These are phyloP conservation scores for Aureobasidium sp. DNA, from an alignment of 2,329 filamentous ascomycete species.

Conservation along the genomic window DNA sequence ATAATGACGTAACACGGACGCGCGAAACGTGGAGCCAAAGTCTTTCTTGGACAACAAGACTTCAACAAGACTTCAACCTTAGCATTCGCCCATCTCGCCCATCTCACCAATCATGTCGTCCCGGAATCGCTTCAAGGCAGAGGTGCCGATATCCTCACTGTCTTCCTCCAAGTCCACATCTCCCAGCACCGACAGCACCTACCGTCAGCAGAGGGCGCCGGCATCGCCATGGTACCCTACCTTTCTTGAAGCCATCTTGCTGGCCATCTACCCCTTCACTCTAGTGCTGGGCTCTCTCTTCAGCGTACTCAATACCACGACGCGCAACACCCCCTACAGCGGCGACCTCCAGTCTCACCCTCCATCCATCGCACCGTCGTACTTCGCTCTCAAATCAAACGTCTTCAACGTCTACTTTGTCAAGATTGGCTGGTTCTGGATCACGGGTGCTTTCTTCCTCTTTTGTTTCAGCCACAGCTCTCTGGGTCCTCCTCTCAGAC, in stretches of 20 bases:
- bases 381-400: constrained; percentile 93
- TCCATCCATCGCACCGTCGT: constrained; percentile 57
- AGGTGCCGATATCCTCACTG: not conserved
- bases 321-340: constrained; percentile 58
- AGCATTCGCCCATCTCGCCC: not conserved
- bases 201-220: not conserved
- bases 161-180: not conserved
- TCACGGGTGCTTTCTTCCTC: constrained; percentile 63
- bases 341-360: constrained; percentile 56
- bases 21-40: constrained; percentile 10
- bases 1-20: constrained; percentile 3
- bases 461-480: constrained; percentile 64
- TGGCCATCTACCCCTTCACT: constrained; percentile 67
- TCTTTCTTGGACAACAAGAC: not conserved
- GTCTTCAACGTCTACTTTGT: constrained; percentile 90
- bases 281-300: constrained; percentile 78
- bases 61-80: not conserved
- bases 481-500: constrained; percentile 38
- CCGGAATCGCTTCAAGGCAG: constrained; percentile 6
- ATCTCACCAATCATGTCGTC: not conserved
- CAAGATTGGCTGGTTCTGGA: constrained; percentile 93
- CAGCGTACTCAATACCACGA: constrained; percentile 71
- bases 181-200: not conserved
- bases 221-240: constrained; percentile 61
- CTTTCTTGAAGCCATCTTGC: constrained; percentile 55